Evolutionary conservation across 2,329 filamentous ascomycete species (phyloP).

Genomic region (Penicillium janthinellum): DNA sequence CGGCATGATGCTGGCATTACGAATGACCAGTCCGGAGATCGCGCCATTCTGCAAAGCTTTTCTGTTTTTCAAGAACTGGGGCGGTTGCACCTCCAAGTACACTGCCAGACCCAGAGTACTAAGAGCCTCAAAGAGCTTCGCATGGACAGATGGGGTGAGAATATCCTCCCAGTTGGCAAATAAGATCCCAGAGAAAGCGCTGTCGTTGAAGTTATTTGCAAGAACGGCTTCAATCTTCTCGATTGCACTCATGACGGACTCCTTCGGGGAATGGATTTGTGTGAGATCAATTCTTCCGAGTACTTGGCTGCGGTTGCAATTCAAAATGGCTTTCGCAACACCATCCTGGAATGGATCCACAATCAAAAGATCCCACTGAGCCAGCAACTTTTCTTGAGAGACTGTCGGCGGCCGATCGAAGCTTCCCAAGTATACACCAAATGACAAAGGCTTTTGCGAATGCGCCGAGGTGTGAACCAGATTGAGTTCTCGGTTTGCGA

Average conservation of each 20-base stretch:
- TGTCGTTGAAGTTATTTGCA: constrained; percentile 26
- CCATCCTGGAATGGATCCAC: constrained; percentile 46
- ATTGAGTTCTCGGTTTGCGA: constrained; percentile 27
- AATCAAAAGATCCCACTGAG: constrained; percentile 48
- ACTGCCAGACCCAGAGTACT: constrained; percentile 42
- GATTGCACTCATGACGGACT: constrained; percentile 28
- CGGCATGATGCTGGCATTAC: constrained; percentile 46
- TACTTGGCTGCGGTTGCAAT: constrained; percentile 21
- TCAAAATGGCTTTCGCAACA: constrained; percentile 37
- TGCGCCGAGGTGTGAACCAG: constrained; percentile 18
- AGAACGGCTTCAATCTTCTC: constrained; percentile 35
- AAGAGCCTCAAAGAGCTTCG: constrained; percentile 37
- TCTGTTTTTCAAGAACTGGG: constrained; percentile 43
- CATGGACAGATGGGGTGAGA: constrained; percentile 33
- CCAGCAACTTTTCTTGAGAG: constrained; percentile 39
- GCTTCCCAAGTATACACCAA: constrained; percentile 48
- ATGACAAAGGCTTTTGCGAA: constrained; percentile 36
- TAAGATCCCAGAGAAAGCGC: constrained; percentile 44
- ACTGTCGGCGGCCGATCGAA: constrained; percentile 38
- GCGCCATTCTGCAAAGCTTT: constrained; percentile 37
- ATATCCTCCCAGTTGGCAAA: constrained; percentile 46
- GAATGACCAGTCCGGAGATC: constrained; percentile 43
- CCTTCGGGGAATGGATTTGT: constrained; percentile 22
- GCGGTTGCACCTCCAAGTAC: constrained; percentile 47
- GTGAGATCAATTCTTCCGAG: constrained; percentile 39